These are phyloP conservation scores for Venustampulla echinocandica DNA, from an alignment of 495 filamentous ascomycete species.

Conservation along the genomic window DNA sequence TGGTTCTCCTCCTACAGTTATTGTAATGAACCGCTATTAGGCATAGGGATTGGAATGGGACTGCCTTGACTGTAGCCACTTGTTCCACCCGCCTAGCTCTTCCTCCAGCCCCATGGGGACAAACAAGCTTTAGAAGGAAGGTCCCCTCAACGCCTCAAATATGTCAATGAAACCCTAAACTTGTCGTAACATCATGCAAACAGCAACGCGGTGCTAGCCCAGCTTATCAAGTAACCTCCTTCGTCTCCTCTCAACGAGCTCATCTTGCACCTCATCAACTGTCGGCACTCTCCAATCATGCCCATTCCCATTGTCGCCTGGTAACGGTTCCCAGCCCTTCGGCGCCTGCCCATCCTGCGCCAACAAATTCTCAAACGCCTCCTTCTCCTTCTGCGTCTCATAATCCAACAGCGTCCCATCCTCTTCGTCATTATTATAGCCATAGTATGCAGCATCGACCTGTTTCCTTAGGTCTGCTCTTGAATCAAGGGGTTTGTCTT, in stretches of 20 bases:
- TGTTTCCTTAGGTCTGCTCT: conserved; percentile 63
- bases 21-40: too few relatives aligned
- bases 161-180: too few relatives aligned
- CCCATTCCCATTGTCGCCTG: conserved; percentile 79
- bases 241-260: conserved; percentile 80
- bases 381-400: conserved; percentile 73
- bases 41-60: too few relatives aligned
- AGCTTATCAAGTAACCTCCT: conserved; percentile 74
- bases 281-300: conserved; percentile 77
- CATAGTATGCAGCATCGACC: conserved; percentile 93
- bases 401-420: conserved; percentile 77
- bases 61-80: too few relatives aligned
- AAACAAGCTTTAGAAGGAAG: too few relatives aligned
- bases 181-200: too few relatives aligned
- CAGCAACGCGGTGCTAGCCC: too few relatives aligned
- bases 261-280: conserved; percentile 83
- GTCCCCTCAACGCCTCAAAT: too few relatives aligned
- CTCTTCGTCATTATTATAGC: conserved; percentile 90
- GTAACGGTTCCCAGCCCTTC: conserved; percentile 72
- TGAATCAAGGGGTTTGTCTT: conserved; percentile 50
- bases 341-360: conserved; percentile 35
- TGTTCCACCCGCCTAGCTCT: too few relatives aligned
- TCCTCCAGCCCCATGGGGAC: too few relatives aligned
- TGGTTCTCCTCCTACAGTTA: too few relatives aligned
- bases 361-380: conserved; percentile 61